Conservation (phyloP, 345 rosid species). For the Citrus australasica region DNA sequence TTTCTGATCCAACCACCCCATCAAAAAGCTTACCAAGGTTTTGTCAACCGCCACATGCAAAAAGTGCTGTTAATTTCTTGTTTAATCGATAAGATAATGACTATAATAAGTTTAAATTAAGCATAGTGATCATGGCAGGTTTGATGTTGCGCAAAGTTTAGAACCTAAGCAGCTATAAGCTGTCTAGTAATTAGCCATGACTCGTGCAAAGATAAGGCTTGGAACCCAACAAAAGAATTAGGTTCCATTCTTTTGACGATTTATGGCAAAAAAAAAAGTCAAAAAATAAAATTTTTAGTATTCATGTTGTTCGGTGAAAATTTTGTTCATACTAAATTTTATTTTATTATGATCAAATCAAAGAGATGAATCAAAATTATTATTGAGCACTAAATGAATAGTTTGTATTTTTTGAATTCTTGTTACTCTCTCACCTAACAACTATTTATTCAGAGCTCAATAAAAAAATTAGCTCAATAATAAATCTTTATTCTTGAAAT, state of each 20-base stretch:
- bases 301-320: too few relatives aligned
- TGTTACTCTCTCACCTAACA: too few relatives aligned
- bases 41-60: conserved; percentile 69
- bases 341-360: too few relatives aligned
- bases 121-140: neutral
- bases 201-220: neutral
- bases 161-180: neutral
- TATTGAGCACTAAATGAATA: too few relatives aligned
- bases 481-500: too few relatives aligned
- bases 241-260: too few relatives aligned
- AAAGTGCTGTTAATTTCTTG: conserved; percentile 23
- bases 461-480: too few relatives aligned
- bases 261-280: too few relatives aligned
- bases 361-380: too few relatives aligned
- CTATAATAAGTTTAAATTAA: neutral
- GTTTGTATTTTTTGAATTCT: too few relatives aligned
- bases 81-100: conserved; percentile 14
- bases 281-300: fast-evolving
- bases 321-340: too few relatives aligned
- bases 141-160: neutral
- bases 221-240: neutral
- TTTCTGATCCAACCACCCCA: conserved; percentile 53
- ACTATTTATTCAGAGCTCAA: too few relatives aligned
- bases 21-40: conserved; percentile 29
- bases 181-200: conserved; percentile 2